phyloP scores from a whole-genome alignment of 306 rosid genomes.

The Gastrolobium villosum region DNA sequence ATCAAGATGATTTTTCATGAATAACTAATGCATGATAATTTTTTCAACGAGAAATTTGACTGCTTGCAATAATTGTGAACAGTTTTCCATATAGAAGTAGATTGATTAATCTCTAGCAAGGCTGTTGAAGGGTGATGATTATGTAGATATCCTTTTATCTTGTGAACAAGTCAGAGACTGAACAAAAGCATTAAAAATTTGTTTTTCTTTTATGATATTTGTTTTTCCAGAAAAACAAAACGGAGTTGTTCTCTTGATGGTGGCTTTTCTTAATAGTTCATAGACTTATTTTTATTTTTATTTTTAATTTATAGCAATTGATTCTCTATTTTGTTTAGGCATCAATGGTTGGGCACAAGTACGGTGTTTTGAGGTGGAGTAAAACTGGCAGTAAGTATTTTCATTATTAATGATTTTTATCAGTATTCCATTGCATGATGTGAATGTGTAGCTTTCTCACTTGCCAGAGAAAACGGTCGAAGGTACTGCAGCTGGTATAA shows the following conservation, averaged over 20 bases:
- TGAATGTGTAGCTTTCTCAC: constrained; percentile 42
- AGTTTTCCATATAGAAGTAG: constrained; percentile 30
- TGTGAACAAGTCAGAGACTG: constrained; percentile 21
- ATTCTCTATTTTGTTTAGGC: constrained; percentile 65
- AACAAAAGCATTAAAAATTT: constrained; percentile 16
- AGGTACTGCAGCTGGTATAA: constrained; percentile 99
- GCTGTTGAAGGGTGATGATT: constrained; percentile 27
- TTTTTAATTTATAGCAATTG: background rate
- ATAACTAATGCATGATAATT: background rate
- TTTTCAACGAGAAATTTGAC: background rate
- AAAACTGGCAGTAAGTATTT: constrained; percentile 90
- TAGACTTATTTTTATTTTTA: too few species aligned
- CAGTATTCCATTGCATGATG: constrained; percentile 36
- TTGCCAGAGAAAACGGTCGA: constrained; percentile 94
- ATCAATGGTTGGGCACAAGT: constrained; percentile 95
- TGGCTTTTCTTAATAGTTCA: constrained; percentile 7
- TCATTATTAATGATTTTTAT: constrained; percentile 35
- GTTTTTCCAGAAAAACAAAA: constrained; percentile 8
- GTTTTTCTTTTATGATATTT: constrained; percentile 13
- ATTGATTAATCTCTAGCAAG: constrained; percentile 11
- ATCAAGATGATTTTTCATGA: constrained; percentile 36
- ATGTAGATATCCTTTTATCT: constrained; percentile 14
- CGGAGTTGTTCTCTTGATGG: constrained; percentile 2
- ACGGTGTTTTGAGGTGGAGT: constrained; percentile 96
- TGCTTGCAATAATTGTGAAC: constrained; percentile 6